Percentiles rank a stretch among this genome's conserved stretches.
These are phyloP conservation scores for Eleusine coracana DNA, from an alignment of 176 grass and related monocot genomes.

Conservation along the genomic window DNA sequence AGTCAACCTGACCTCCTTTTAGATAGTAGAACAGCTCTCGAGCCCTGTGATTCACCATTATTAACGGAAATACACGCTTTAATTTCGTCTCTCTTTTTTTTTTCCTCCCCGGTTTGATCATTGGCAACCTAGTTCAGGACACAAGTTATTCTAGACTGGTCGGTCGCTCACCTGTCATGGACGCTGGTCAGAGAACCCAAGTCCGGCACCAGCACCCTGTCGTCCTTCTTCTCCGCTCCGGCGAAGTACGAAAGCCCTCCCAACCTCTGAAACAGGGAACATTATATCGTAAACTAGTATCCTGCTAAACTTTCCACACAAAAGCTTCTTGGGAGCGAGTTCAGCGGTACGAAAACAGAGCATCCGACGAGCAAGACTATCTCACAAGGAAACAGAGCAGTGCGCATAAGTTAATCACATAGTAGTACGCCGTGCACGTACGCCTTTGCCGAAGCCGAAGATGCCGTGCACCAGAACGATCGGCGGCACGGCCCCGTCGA, in stretches of 20 bases:
- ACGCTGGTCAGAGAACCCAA: conserved; percentile 82
- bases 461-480: conserved; percentile 92
- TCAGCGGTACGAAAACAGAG: not conserved
- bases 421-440: conserved; percentile 1
- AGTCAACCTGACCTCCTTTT: conserved; percentile 82
- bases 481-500: conserved; percentile 52
- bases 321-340: not conserved
- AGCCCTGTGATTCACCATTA: conserved; percentile 38
- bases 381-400: not conserved
- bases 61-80: too few species aligned
- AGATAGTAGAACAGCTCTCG: conserved; percentile 89
- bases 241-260: conserved; percentile 91
- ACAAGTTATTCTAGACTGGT: not conserved
- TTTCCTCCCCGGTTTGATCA: too few species aligned
- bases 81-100: too few species aligned
- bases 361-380: not conserved
- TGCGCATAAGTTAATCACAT: not conserved
- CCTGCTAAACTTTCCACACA: too few species aligned
- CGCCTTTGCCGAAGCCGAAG: conserved; percentile 92
- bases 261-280: conserved; percentile 50
- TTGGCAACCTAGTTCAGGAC: not conserved
- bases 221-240: conserved; percentile 91
- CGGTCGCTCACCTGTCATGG: conserved; percentile 57
- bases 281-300: too few species aligned
- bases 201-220: conserved; percentile 78